Percentiles rank a stretch among this genome's conserved stretches.
Evolutionary conservation across 345 rosid genomes (phyloP).

Genomic region (Pseudoturritis turrita): DNA sequence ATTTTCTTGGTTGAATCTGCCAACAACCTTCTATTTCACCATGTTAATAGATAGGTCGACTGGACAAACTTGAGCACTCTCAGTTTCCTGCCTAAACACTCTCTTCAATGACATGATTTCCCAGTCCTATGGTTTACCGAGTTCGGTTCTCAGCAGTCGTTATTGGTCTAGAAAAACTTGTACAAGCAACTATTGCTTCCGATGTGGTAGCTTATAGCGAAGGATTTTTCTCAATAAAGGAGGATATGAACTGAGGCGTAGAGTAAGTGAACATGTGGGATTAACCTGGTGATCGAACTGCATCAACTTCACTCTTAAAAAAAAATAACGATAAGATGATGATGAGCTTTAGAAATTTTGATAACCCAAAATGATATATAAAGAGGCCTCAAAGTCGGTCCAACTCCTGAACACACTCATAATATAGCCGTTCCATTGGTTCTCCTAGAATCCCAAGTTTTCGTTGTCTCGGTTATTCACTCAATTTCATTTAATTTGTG

Average conservation of each 20-base stretch:
- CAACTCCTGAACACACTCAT: too few species aligned
- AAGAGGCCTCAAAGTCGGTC: too few species aligned
- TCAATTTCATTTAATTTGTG: too few species aligned
- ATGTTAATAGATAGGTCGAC: background rate
- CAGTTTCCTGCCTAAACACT: constrained; percentile 22
- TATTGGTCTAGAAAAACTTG: constrained; percentile 13
- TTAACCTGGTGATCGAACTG: constrained; percentile 18
- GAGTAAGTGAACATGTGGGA: constrained; percentile 45
- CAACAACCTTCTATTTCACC: constrained; percentile 47
- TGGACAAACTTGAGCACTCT: constrained; percentile 17
- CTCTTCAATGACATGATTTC: constrained; percentile 58
- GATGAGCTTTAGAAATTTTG: too few species aligned
- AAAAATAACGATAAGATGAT: too few species aligned
- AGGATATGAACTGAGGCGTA: constrained; percentile 44
- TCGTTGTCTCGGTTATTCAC: too few species aligned
- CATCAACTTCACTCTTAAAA: too few species aligned
- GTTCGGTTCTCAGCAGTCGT: constrained; percentile 22
- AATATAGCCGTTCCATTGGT: too few species aligned
- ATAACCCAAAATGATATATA: too few species aligned
- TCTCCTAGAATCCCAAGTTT: too few species aligned
- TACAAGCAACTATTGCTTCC: background rate
- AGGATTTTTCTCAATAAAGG: constrained; percentile 30
- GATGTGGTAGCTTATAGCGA: constrained; percentile 27
- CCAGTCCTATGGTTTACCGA: constrained; percentile 31
- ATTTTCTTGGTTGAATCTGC: constrained; percentile 25